Evolutionary conservation across 2,329 filamentous ascomycete species (phyloP).

Genomic region (Nemania bipapillata): DNA sequence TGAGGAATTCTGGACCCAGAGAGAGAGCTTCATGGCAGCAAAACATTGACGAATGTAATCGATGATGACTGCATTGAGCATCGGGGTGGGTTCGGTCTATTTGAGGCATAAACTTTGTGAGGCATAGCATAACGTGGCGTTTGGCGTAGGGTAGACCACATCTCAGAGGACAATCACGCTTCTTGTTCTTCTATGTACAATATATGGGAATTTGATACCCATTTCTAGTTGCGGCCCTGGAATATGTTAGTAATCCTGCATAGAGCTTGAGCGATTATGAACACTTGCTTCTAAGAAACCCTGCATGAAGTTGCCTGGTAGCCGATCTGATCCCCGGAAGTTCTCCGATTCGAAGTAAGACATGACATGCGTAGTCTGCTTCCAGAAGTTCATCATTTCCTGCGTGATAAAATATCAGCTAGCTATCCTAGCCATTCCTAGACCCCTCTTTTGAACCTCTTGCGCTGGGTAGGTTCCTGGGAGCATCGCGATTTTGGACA

Average conservation of each 20-base stretch:
- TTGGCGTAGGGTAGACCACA: conserved; percentile 48
- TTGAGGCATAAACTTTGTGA: conserved; percentile 20
- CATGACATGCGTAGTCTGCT: conserved; percentile 94
- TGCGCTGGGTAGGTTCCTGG: not conserved
- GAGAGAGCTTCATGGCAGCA: conserved; percentile 67
- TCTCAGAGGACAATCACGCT: conserved; percentile 52
- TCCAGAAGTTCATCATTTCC: conserved; percentile 99
- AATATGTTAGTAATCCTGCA: conserved; percentile 38
- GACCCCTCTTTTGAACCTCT: not conserved
- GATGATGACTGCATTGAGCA: conserved; percentile 4
- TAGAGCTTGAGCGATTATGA: not conserved
- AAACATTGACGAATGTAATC: conserved; percentile 8
- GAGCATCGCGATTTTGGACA: conserved; percentile 32
- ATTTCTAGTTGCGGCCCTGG: conserved; percentile 67
- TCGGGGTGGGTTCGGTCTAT: not conserved
- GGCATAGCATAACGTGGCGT: conserved; percentile 48
- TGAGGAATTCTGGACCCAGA: conserved; percentile 82
- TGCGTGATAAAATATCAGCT: conserved; percentile 54
- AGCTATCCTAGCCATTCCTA: not conserved
- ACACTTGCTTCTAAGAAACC: conserved; percentile 89
- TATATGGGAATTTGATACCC: conserved; percentile 48
- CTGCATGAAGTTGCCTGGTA: conserved; percentile 91
- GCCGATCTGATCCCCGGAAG: conserved; percentile 76
- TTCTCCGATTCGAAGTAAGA: conserved; percentile 93
- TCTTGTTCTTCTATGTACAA: conserved; percentile 53